Evolutionary conservation across 441 rosid species (phyloP).

Genomic region (Gossypium gossypioides): DNA sequence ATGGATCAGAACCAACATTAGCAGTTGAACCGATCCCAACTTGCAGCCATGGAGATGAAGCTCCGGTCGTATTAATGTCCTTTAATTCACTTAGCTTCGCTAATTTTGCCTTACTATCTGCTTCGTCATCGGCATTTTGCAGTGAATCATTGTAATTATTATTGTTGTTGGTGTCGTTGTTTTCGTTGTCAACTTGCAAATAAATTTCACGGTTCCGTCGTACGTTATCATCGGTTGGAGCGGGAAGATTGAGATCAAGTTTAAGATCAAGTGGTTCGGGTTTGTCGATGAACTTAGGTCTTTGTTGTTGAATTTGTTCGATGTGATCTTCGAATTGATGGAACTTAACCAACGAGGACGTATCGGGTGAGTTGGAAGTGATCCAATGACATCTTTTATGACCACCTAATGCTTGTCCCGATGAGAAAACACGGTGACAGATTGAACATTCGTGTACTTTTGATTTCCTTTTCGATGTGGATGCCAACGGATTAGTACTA

Average conservation of each 20-base stretch:
- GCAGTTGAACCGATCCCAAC: conserved; percentile 58
- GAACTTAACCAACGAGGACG: conserved; percentile 38
- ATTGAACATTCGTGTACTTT: conserved; percentile 90
- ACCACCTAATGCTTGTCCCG: conserved; percentile 92
- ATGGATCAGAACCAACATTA: conserved; percentile 25
- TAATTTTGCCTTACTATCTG: conserved; percentile 51
- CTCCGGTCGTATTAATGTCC: conserved; percentile 37
- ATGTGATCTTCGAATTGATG: conserved; percentile 38
- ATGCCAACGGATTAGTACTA: conserved; percentile 16
- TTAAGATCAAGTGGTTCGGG: conserved; percentile 18
- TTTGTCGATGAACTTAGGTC: conserved; percentile 21
- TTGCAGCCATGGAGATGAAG: conserved; percentile 73
- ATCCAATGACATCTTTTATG: conserved; percentile 98
- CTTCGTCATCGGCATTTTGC: conserved; percentile 43
- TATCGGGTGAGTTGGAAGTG: conserved; percentile 60
- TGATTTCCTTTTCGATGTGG: conserved; percentile 48
- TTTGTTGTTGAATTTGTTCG: conserved; percentile 42
- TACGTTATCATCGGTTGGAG: not conserved
- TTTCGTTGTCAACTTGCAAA: conserved; percentile 14
- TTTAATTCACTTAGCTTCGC: conserved; percentile 58
- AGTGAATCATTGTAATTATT: conserved; percentile 5
- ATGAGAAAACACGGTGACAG: conserved; percentile 76
- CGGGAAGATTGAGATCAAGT: conserved; percentile 28
- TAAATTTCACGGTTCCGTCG: not conserved
- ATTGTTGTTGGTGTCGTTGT: not conserved